These are phyloP conservation scores for Cutaneotrichosporon spelunceum DNA, from an alignment of 1,284 basidiomycete genomes.

Conservation along the genomic window DNA sequence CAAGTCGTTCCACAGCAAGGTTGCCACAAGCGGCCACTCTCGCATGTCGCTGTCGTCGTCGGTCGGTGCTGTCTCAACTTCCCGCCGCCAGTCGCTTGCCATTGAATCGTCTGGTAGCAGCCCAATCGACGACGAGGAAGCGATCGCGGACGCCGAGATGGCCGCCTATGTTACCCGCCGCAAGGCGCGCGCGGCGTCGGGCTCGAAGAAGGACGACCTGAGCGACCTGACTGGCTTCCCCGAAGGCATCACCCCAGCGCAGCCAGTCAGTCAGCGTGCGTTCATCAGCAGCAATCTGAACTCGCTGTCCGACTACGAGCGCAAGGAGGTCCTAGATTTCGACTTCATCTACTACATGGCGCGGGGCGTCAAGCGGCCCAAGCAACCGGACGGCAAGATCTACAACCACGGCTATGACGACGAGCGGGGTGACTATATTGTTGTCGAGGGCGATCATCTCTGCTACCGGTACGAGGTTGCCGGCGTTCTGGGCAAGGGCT, in stretches of 20 bases:
- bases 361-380: slow-evolving; percentile 30
- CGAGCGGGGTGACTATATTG: slow-evolving; percentile 93
- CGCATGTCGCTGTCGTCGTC: slow-evolving; percentile 45
- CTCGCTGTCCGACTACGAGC: slow-evolving; percentile 77
- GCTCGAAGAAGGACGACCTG: slow-evolving; percentile 70
- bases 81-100: slow-evolving; percentile 37
- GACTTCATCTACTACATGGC: slow-evolving; percentile 69
- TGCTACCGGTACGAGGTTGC: slow-evolving; percentile 94
- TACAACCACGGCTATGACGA: slow-evolving; percentile 98
- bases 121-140: slow-evolving; percentile 83
- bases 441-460: slow-evolving; percentile 87
- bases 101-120: slow-evolving; percentile 47
- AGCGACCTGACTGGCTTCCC: slow-evolving; percentile 90
- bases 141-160: slow-evolving; percentile 95
- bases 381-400: slow-evolving; percentile 61
- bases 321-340: slow-evolving; percentile 87
- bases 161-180: slow-evolving; percentile 85
- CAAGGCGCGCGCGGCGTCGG: slow-evolving; percentile 73
- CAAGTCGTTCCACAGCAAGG: slow-evolving; percentile 46
- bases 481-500: slow-evolving; percentile 91
- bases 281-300: slow-evolving; percentile 52
- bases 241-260: slow-evolving; percentile 71
- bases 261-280: slow-evolving; percentile 63
- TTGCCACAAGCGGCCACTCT: slow-evolving; percentile 20
- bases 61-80: slow-evolving; percentile 31